A percentile compares a stretch with the other conserved stretches of the same genome.
phyloP scores from a whole-genome alignment of 2,329 filamentous ascomycete genomes.

The Fusarium sp. region DNA sequence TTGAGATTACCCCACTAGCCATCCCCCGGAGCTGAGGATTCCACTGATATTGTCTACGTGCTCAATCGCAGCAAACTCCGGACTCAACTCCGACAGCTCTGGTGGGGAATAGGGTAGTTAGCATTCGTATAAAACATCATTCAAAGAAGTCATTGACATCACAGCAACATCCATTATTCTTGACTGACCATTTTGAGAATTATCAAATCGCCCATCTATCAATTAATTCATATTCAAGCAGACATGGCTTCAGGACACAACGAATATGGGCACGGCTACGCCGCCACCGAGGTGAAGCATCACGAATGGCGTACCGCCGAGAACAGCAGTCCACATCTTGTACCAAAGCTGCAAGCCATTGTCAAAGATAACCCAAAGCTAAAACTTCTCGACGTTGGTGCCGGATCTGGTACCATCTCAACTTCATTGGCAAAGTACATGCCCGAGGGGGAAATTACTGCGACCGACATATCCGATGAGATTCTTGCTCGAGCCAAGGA shows the following conservation, averaged over 20 bases:
- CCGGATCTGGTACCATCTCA: constrained; percentile 65
- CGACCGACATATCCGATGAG: constrained; percentile 51
- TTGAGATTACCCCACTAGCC: not conserved
- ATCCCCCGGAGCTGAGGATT: constrained; percentile 13
- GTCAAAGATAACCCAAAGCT: constrained; percentile 50
- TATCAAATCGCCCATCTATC: not conserved
- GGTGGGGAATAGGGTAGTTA: constrained; percentile 2
- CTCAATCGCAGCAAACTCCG: constrained; percentile 3
- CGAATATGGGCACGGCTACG: constrained; percentile 48
- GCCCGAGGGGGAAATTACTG: constrained; percentile 54
- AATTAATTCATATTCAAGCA: not conserved
- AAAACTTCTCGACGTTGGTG: constrained; percentile 62
- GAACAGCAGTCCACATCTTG: constrained; percentile 59
- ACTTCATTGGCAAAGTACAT: constrained; percentile 58
- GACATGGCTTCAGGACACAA: constrained; percentile 47
- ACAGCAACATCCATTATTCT: not conserved
- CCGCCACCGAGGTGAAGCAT: constrained; percentile 47
- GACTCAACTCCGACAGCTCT: constrained; percentile 14
- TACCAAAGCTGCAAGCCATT: constrained; percentile 54
- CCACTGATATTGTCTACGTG: not conserved
- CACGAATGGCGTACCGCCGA: constrained; percentile 59
- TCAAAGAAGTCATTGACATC: not conserved
- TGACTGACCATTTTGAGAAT: not conserved
- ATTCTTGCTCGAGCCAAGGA: constrained; percentile 49
- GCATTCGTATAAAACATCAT: not conserved